Conservation (phyloP, 1,139 yeast species). For the Eremothecium coryli region DNA sequence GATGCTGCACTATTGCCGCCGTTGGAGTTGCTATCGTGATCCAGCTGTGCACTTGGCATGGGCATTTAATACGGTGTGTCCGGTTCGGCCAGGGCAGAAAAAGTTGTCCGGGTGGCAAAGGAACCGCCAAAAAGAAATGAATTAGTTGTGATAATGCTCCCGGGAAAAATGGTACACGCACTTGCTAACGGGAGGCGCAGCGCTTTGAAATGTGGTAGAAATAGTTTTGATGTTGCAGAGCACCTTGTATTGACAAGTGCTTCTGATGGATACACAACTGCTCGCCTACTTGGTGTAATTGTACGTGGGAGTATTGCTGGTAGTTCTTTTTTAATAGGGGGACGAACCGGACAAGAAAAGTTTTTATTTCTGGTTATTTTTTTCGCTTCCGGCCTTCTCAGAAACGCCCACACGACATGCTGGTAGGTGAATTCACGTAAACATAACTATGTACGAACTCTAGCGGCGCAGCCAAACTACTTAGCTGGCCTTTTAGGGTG, state of each 20-base stretch:
- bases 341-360: constrained; percentile 6
- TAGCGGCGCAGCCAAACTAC: too few species aligned
- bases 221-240: too few species aligned
- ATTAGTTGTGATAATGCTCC: not conserved
- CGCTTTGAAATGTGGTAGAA: too few species aligned
- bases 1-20: constrained; percentile 6
- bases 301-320: not conserved
- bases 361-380: constrained; percentile 2
- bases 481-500: too few species aligned
- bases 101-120: constrained; percentile 5
- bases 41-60: constrained; percentile 3
- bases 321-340: constrained; percentile 4
- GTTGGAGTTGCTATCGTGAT: constrained; percentile 4
- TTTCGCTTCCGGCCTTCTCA: constrained; percentile 1
- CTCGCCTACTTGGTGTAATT: not conserved
- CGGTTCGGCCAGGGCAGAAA: constrained; percentile 2
- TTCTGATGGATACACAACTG: not conserved
- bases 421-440: too few species aligned
- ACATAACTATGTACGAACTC: too few species aligned
- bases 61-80: constrained; percentile 5
- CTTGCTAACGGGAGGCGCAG: not conserved
- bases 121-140: constrained; percentile 4
- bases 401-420: constrained; percentile 2
- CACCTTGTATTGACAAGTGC: not conserved
- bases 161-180: not conserved